Percentiles rank a stretch among this genome's conserved stretches.
Evolutionary conservation across 371 early-diverging fungal species (phyloP).

Genomic region (Actinomortierella ambigua): DNA sequence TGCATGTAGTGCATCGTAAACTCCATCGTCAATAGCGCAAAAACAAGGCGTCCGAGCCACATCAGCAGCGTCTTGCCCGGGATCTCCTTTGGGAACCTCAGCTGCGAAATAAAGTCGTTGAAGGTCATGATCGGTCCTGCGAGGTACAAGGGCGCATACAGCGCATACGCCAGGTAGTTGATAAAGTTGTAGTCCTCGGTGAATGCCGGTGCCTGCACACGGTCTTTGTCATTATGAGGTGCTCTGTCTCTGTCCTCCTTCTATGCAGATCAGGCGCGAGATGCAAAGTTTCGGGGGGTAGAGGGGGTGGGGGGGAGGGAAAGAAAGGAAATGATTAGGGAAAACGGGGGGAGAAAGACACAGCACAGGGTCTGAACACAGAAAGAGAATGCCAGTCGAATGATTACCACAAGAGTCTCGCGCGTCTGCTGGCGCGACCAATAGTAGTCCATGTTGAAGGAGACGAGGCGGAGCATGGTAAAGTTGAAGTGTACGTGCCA

Average conservation of each 20-base stretch:
- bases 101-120: conserved; percentile 88
- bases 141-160: conserved; percentile 91
- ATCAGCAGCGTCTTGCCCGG: conserved; percentile 38
- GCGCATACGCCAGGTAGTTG: conserved; percentile 78
- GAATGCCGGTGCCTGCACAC: conserved; percentile 59
- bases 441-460: conserved; percentile 91
- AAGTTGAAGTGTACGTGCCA: conserved; percentile 95
- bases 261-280: conserved; percentile 15
- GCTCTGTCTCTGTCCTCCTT: conserved; percentile 51
- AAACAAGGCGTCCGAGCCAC: conserved; percentile 59
- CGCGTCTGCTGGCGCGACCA: conserved; percentile 63
- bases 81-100: conserved; percentile 57
- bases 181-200: conserved; percentile 72
- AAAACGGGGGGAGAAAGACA: background rate
- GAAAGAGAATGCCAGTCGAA: background rate
- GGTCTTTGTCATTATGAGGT: conserved; percentile 60
- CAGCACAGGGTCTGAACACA: background rate
- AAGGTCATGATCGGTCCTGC: conserved; percentile 96
- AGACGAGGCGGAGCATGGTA: conserved; percentile 86
- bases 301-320: too few relatives aligned
- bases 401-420: conserved; percentile 12
- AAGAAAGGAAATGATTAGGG: background rate
- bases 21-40: conserved; percentile 77
- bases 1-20: conserved; percentile 78
- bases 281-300: too few relatives aligned